phyloP scores from a whole-genome alignment of 208 protist genomes.

The Crithidia expoeki region DNA sequence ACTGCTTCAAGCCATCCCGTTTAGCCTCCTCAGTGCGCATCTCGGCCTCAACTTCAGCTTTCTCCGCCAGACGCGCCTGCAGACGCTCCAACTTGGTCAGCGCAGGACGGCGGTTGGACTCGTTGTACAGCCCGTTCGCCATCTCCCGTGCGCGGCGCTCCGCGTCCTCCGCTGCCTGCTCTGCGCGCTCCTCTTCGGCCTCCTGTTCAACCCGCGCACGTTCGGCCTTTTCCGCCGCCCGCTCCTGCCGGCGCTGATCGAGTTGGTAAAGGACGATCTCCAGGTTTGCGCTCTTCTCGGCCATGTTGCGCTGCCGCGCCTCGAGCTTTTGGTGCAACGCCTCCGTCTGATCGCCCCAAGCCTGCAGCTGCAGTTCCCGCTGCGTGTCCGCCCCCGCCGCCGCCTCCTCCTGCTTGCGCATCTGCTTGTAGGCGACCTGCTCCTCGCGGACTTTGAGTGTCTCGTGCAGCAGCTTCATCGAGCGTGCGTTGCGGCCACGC shows the following conservation, averaged over 20 bases:
- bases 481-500: slow-evolving; percentile 66
- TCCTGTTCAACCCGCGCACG: slow-evolving; percentile 36
- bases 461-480: slow-evolving; percentile 62
- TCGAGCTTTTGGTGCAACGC: slow-evolving; percentile 51
- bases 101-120: slow-evolving; percentile 32
- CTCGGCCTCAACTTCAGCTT: slow-evolving; percentile 34
- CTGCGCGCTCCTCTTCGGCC: slow-evolving; percentile 65
- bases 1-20: slow-evolving; percentile 43
- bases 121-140: slow-evolving; percentile 59
- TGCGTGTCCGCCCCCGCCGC: slow-evolving; percentile 30
- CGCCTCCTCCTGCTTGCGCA: slow-evolving; percentile 39
- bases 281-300: slow-evolving; percentile 75
- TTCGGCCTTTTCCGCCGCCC: slow-evolving; percentile 41
- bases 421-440: slow-evolving; percentile 69
- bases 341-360: slow-evolving; percentile 57
- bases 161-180: slow-evolving; percentile 52
- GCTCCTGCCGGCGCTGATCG: slow-evolving; percentile 48
- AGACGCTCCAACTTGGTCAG: slow-evolving; percentile 58
- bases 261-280: slow-evolving; percentile 74
- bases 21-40: slow-evolving; percentile 45
- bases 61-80: slow-evolving; percentile 40
- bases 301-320: slow-evolving; percentile 57
- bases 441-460: slow-evolving; percentile 66
- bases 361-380: slow-evolving; percentile 41
- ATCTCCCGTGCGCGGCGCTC: slow-evolving; percentile 31